Conservation (phyloP, 768 basidiomycete genomes). For the Tephrocybe sp. region DNA sequence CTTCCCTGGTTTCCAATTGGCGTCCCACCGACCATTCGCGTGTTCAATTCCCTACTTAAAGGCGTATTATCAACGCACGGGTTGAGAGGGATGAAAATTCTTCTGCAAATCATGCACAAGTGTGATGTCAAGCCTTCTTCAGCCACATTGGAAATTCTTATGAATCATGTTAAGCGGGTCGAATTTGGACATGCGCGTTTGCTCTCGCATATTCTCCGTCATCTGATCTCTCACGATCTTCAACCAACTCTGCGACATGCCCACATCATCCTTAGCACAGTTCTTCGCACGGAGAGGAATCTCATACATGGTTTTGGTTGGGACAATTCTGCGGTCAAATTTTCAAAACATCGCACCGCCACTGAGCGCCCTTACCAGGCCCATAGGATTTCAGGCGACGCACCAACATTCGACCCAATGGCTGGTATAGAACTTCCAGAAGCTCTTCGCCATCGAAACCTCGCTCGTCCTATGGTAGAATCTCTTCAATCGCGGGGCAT, state of each 20-base stretch:
- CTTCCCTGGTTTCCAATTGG: constrained; percentile 29
- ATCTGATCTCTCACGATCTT: constrained; percentile 37
- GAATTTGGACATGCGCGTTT: constrained; percentile 42
- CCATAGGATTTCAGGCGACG: constrained; percentile 21
- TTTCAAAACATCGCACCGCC: constrained; percentile 29
- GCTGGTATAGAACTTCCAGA: constrained; percentile 40
- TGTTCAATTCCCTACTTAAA: constrained; percentile 63
- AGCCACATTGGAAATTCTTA: constrained; percentile 52
- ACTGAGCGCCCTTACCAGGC: constrained; percentile 14
- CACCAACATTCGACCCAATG: constrained; percentile 44
- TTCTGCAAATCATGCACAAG: constrained; percentile 56
- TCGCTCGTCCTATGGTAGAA: constrained; percentile 40
- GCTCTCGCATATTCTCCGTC: constrained; percentile 47
- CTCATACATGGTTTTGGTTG: constrained; percentile 43
- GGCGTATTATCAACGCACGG: constrained; percentile 49
- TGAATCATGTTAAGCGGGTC: constrained; percentile 46
- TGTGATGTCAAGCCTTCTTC: constrained; percentile 49
- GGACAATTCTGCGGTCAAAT: constrained; percentile 38
- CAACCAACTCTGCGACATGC: constrained; percentile 56
- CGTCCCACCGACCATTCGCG: constrained; percentile 37
- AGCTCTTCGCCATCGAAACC: constrained; percentile 26
- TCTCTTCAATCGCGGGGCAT: constrained; percentile 47
- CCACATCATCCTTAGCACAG: constrained; percentile 49
- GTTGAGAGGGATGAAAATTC: constrained; percentile 39
- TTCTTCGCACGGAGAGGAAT: constrained; percentile 52